Percentiles rank a stretch among this genome's conserved stretches.
phyloP scores from a whole-genome alignment of 805 yeast species.

The Yamadazyma sp. region DNA sequence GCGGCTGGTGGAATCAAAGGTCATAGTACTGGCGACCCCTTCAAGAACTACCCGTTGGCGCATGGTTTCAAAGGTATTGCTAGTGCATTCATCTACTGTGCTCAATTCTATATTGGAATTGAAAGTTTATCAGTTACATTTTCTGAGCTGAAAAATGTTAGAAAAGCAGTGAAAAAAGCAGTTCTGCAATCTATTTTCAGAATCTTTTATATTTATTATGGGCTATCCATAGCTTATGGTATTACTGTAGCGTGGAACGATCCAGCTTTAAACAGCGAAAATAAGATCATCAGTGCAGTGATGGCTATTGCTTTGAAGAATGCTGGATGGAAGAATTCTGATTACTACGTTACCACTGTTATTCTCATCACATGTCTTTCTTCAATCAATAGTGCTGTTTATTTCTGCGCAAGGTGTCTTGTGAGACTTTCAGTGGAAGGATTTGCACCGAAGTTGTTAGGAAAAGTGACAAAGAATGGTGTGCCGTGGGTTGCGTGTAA shows the following conservation, averaged over 20 bases:
- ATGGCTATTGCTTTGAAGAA: conserved; percentile 38
- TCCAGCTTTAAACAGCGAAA: conserved; percentile 21
- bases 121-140: conserved; percentile 26
- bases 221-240: conserved; percentile 28
- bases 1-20: conserved; percentile 27
- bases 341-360: conserved; percentile 37
- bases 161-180: conserved; percentile 29
- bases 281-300: conserved; percentile 30
- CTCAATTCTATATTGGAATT: conserved; percentile 35
- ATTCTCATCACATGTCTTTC: conserved; percentile 42
- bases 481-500: conserved; percentile 30
- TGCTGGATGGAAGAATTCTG: conserved; percentile 35
- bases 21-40: conserved; percentile 27
- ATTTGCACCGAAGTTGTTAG: conserved; percentile 38
- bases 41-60: conserved; percentile 28
- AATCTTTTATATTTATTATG: conserved; percentile 29
- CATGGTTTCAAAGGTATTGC: conserved; percentile 32
- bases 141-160: conserved; percentile 34
- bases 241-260: conserved; percentile 35
- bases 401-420: conserved; percentile 30
- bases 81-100: conserved; percentile 50
- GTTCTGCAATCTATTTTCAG: conserved; percentile 32
- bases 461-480: conserved; percentile 32
- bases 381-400: conserved; percentile 34
- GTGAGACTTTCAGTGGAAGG: conserved; percentile 37